Percentiles rank a stretch among this genome's conserved stretches.
Conservation (phyloP, 139 green algal species). For the Ettlia oleoabundans region DNA sequence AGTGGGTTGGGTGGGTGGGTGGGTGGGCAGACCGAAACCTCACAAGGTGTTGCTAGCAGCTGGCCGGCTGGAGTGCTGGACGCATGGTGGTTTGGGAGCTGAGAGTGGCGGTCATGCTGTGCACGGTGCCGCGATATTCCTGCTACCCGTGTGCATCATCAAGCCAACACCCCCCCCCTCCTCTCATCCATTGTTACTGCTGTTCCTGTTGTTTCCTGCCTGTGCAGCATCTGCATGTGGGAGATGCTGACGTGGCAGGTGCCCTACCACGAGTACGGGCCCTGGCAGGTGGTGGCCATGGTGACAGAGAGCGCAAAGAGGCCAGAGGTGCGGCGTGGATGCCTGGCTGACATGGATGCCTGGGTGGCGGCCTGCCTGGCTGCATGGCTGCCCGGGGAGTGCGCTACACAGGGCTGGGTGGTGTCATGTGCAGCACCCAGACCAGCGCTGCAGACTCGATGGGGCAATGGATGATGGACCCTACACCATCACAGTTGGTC, state of each 20-base stretch:
- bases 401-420: too few species aligned
- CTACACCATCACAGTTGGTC: too few species aligned
- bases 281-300: conserved; percentile 57
- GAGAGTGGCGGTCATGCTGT: background rate
- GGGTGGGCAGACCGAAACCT: background rate
- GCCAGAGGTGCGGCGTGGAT: conserved; percentile 9
- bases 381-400: background rate
- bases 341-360: background rate
- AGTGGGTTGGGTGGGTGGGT: too few species aligned
- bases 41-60: background rate
- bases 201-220: background rate
- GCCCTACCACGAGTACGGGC: conserved; percentile 63
- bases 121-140: background rate
- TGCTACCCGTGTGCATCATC: background rate
- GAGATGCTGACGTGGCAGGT: conserved; percentile 84
- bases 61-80: background rate
- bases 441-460: too few species aligned
- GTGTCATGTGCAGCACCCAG: too few species aligned
- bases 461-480: too few species aligned
- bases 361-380: background rate
- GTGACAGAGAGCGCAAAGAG: conserved; percentile 24
- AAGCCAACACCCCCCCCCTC: background rate
- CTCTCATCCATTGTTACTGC: background rate
- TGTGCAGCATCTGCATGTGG: conserved; percentile 51
- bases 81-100: background rate